A percentile compares a stretch with the other conserved stretches of the same genome.
Evolutionary conservation across 192 early-diverging fungal species (phyloP).

Genomic region (Physocladia obscura): DNA sequence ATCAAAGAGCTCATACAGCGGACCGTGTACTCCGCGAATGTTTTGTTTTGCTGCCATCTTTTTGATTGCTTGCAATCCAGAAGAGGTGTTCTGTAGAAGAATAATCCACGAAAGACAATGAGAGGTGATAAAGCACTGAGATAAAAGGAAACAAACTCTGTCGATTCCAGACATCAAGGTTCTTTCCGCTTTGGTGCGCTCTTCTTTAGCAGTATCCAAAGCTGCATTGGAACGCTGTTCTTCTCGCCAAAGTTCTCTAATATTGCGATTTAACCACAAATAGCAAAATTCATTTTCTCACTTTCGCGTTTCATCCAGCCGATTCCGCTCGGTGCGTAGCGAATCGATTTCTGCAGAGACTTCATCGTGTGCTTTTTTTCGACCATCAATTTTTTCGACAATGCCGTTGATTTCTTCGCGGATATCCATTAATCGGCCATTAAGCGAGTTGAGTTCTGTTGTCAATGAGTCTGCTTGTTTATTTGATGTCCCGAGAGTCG

Average conservation of each 20-base stretch:
- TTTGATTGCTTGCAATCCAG: constrained; percentile 73
- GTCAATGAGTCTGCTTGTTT: constrained; percentile 51
- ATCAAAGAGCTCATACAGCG: constrained; percentile 88
- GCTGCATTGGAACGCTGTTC: constrained; percentile 72
- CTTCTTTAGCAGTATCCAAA: constrained; percentile 68
- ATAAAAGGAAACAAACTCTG: constrained; percentile 44
- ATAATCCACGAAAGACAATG: background rate
- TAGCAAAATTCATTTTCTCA: constrained; percentile 34
- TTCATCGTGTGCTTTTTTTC: constrained; percentile 44
- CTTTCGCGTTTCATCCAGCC: constrained; percentile 71
- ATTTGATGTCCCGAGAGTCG: constrained; percentile 50
- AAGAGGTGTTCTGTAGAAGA: constrained; percentile 63
- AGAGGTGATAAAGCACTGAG: background rate
- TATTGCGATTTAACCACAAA: background rate
- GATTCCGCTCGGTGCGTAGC: constrained; percentile 50
- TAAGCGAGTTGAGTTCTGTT: constrained; percentile 35
- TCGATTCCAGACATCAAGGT: constrained; percentile 75
- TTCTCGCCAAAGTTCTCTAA: constrained; percentile 84
- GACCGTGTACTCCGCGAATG: constrained; percentile 79
- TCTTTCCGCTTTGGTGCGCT: constrained; percentile 73
- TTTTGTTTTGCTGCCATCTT: constrained; percentile 64
- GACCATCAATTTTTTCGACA: constrained; percentile 36
- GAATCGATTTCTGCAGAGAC: constrained; percentile 41
- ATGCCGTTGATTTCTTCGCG: constrained; percentile 35
- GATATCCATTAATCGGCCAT: constrained; percentile 28